A percentile compares a stretch with the other conserved stretches of the same genome.
Evolutionary conservation across 768 basidiomycete species (phyloP).

Genomic region (Kockovaella imperatae): DNA sequence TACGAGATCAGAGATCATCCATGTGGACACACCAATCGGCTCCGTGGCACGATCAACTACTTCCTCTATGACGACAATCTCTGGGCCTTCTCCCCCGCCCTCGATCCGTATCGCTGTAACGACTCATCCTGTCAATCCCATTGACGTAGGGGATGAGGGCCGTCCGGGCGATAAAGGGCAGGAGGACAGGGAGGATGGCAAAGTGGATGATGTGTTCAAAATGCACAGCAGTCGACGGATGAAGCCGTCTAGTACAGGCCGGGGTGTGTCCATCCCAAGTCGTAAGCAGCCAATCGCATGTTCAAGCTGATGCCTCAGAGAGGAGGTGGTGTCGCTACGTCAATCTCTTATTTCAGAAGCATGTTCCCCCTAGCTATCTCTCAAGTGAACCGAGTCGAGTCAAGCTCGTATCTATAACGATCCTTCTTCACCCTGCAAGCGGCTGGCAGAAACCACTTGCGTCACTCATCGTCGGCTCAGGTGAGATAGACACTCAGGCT

Average conservation of each 20-base stretch:
- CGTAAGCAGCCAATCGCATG: constrained; percentile 14
- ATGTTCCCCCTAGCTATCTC: constrained; percentile 27
- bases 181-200: constrained; percentile 30
- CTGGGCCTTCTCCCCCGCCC: constrained; percentile 18
- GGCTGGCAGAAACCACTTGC: constrained; percentile 36
- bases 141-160: constrained; percentile 33
- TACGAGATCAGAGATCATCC: constrained; percentile 7
- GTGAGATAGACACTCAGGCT: no score
- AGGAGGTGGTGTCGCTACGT: constrained; percentile 38
- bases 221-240: constrained; percentile 35
- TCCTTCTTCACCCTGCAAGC: constrained; percentile 26
- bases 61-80: constrained; percentile 29
- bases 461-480: constrained; percentile 28
- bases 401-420: constrained; percentile 31
- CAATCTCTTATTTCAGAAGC: constrained; percentile 28
- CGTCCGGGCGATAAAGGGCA: constrained; percentile 13
- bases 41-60: constrained; percentile 5
- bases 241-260: constrained; percentile 32
- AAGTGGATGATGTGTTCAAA: constrained; percentile 37
- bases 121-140: constrained; percentile 21
- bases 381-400: constrained; percentile 10
- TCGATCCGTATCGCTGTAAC: constrained; percentile 9
- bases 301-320: constrained; percentile 7
- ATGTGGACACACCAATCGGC: constrained; percentile 1
- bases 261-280: constrained; percentile 38